Conservation (phyloP, 345 rosid species). For the Populus pruinosa region DNA sequence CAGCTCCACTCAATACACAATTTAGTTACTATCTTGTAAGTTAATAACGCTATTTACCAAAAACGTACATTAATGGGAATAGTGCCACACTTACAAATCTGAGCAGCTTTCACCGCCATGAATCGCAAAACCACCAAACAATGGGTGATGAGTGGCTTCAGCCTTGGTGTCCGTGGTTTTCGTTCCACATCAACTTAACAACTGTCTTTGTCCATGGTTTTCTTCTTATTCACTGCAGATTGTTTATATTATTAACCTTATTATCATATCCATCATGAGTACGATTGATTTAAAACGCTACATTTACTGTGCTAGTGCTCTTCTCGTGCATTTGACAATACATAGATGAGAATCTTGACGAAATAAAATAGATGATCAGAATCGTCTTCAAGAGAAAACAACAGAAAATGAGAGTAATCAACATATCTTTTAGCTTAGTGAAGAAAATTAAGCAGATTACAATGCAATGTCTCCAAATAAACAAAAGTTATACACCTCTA, state of each 20-base stretch:
- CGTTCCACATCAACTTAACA: not conserved
- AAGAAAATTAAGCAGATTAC: not conserved
- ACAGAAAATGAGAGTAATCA: not conserved
- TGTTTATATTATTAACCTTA: not conserved
- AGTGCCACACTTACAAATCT: not conserved
- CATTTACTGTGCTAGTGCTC: not conserved
- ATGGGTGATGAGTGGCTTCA: not conserved
- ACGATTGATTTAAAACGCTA: not conserved
- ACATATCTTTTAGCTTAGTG: not conserved
- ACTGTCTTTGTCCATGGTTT: not conserved
- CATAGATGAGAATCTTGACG: not conserved
- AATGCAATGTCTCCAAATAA: not conserved
- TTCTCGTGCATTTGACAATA: not conserved
- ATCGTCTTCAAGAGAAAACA: not conserved
- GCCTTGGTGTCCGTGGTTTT: not conserved
- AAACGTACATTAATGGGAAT: not conserved
- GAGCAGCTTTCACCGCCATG: not conserved
- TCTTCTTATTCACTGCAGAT: too few relatives aligned
- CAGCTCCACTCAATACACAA: not conserved
- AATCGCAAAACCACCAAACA: not conserved
- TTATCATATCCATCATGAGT: not conserved
- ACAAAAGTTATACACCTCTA: not conserved
- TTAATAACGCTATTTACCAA: not conserved
- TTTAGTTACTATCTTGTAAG: not conserved
- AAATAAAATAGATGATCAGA: not conserved